A percentile compares a stretch with the other conserved stretches of the same genome.
Conservation (phyloP, 2,329 filamentous ascomycete genomes). For the Scedosporium dehoogii region DNA sequence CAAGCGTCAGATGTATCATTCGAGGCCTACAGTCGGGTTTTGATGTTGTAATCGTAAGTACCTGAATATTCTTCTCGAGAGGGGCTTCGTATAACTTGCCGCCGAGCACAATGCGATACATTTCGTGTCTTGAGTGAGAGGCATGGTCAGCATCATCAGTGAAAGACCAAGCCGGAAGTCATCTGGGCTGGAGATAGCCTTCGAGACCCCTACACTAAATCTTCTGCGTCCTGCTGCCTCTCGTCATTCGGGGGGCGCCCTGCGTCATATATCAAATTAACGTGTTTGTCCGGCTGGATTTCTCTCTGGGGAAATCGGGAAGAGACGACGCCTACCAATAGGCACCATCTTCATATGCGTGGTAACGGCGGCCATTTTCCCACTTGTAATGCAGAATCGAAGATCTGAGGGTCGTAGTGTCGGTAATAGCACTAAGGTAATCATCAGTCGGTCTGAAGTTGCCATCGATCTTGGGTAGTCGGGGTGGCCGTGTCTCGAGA, state of each 20-base stretch:
- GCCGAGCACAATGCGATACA: no score
- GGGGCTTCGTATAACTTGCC: no score
- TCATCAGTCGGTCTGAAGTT: no score
- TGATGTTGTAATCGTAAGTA: no score
- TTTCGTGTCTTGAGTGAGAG: no score
- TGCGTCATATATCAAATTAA: neutral
- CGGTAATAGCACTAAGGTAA: neutral
- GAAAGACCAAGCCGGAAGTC: neutral
- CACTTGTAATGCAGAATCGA: constrained; percentile 1
- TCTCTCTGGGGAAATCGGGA: no score
- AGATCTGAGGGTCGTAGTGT: neutral
- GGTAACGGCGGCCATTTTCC: neutral
- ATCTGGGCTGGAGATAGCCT: neutral
- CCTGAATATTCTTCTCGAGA: no score
- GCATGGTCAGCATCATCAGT: neutral
- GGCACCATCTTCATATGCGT: neutral
- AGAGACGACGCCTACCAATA: neutral
- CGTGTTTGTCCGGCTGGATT: no score
- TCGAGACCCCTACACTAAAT: neutral
- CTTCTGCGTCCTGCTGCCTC: neutral
- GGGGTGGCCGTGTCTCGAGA: no score
- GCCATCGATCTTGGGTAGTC: no score
- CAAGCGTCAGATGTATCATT: no score
- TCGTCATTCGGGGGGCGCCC: neutral
- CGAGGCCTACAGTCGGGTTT: no score